A percentile compares a stretch with the other conserved stretches of the same genome.
Conservation (phyloP, 75 land plant species). For the Cryptomeria japonica region DNA sequence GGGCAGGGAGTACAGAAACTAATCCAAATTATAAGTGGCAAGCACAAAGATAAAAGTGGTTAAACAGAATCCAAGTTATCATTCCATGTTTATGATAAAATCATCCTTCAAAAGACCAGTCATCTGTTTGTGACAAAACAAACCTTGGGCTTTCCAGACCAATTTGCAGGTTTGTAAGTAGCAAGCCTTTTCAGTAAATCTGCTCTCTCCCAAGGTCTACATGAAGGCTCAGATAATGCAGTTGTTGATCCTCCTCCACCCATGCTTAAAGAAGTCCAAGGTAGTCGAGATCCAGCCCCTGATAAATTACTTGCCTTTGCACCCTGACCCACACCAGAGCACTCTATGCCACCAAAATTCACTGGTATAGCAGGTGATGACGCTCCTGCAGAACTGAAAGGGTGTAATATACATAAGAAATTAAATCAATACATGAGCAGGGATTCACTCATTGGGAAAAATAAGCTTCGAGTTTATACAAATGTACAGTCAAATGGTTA, state of each 20-base stretch:
- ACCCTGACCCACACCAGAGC: conserved; percentile 47
- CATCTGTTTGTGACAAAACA: background rate
- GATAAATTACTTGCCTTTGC: conserved; percentile 61
- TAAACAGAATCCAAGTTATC: background rate
- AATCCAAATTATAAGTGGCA: background rate
- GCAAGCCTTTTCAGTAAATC: conserved; percentile 88
- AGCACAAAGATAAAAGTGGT: background rate
- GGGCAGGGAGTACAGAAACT: background rate
- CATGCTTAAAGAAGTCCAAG: conserved; percentile 54
- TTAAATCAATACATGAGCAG: background rate
- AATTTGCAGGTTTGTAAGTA: conserved; percentile 78
- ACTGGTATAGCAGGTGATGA: conserved; percentile 70
- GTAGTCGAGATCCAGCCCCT: conserved; percentile 40
- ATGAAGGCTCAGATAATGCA: conserved; percentile 53
- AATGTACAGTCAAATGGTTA: background rate
- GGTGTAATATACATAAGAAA: background rate
- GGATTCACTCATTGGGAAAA: background rate
- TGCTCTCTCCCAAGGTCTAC: conserved; percentile 98
- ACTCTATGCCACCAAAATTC: conserved; percentile 50
- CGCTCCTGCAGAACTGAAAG: conserved; percentile 84
- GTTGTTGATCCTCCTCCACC: conserved; percentile 52
- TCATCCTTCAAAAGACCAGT: background rate
- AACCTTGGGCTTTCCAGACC: conserved; percentile 92
- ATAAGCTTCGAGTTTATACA: background rate
- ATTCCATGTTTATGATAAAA: background rate